These are phyloP conservation scores for Alternaria angustiovoidea DNA, from an alignment of 2,329 filamentous ascomycete species.

Conservation along the genomic window DNA sequence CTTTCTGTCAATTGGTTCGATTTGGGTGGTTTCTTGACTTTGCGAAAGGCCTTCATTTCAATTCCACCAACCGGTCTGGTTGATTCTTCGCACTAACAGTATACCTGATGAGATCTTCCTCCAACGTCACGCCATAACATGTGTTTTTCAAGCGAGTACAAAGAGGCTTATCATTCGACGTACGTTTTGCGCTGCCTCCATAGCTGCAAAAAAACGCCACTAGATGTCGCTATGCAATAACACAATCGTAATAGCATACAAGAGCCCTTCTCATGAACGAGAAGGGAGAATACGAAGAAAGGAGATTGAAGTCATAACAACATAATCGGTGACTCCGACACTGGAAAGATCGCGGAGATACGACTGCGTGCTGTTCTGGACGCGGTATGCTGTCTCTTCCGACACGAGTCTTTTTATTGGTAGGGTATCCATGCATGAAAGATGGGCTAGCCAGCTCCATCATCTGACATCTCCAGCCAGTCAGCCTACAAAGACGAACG, in stretches of 20 bases:
- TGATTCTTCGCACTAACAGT: conserved; percentile 12
- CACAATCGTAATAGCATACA: conserved; percentile 14
- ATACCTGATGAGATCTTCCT: conserved; percentile 4
- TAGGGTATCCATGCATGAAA: conserved; percentile 48
- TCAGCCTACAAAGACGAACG: conserved; percentile 8
- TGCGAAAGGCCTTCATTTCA: neutral
- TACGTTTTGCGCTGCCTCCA: neutral
- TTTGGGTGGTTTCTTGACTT: neutral
- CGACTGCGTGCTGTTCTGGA: conserved; percentile 11
- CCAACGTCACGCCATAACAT: neutral
- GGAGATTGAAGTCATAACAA: conserved; percentile 5
- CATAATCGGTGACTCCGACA: conserved; percentile 17
- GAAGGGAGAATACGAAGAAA: conserved; percentile 2
- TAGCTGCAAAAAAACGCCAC: conserved; percentile 7
- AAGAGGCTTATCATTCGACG: conserved; percentile 1
- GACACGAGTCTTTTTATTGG: conserved; percentile 31
- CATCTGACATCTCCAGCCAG: conserved; percentile 33
- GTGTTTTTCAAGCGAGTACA: conserved; percentile 10
- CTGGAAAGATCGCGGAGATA: conserved; percentile 13
- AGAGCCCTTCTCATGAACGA: conserved; percentile 2
- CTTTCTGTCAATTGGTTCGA: conserved; percentile 6
- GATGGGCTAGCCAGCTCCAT: conserved; percentile 24
- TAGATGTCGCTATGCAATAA: conserved; percentile 12
- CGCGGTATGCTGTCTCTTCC: conserved; percentile 15
- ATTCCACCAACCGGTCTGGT: neutral